Conservation (phyloP, 2,329 filamentous ascomycete species). For the Bimuria novae-zelandiae region DNA sequence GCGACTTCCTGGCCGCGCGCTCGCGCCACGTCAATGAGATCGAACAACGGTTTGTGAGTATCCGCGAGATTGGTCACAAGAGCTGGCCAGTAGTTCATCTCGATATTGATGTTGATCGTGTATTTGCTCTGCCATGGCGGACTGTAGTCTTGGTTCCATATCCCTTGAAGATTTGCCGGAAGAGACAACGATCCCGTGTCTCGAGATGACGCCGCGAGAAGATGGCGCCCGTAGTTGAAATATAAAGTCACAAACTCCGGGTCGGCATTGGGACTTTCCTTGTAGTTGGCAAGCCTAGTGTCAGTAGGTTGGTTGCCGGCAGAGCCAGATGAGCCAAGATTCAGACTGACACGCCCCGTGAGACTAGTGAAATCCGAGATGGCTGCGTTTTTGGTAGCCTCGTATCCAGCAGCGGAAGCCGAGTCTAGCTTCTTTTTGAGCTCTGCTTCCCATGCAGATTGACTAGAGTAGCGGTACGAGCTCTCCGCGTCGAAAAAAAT, state of each 20-base stretch:
- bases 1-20: slow-evolving; percentile 30
- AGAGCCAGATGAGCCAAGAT: slow-evolving; percentile 6
- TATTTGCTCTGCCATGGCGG: slow-evolving; percentile 53
- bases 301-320: background rate
- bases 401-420: slow-evolving; percentile 15
- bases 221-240: slow-evolving; percentile 45
- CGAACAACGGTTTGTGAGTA: slow-evolving; percentile 48
- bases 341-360: background rate
- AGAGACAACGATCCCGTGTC: slow-evolving; percentile 30
- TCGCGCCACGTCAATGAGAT: slow-evolving; percentile 44
- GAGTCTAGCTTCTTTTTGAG: slow-evolving; percentile 21
- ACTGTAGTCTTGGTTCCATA: slow-evolving; percentile 49
- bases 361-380: slow-evolving; percentile 1
- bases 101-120: slow-evolving; percentile 56
- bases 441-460: slow-evolving; percentile 11
- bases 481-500: slow-evolving; percentile 22
- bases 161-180: slow-evolving; percentile 50
- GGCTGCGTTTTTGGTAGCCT: background rate
- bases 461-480: slow-evolving; percentile 12
- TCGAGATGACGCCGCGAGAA: slow-evolving; percentile 34
- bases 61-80: slow-evolving; percentile 26
- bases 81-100: slow-evolving; percentile 58
- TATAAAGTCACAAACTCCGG: slow-evolving; percentile 33
- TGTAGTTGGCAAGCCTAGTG: background rate
- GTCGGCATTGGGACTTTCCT: background rate